phyloP scores from a whole-genome alignment of 768 basidiomycete species.

The Lentinula guzmanii region DNA sequence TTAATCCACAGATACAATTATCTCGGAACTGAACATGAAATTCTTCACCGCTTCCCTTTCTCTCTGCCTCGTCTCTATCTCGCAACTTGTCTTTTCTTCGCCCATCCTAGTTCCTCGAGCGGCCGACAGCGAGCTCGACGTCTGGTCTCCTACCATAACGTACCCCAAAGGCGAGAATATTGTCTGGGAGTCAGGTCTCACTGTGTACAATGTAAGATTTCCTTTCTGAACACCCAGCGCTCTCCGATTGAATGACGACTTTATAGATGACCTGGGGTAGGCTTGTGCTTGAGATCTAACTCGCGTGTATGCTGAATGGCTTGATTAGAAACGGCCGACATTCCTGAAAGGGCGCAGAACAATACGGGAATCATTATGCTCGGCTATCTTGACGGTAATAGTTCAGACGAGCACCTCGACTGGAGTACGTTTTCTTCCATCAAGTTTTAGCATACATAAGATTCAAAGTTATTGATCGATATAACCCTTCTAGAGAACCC shows the following conservation, averaged over 20 bases:
- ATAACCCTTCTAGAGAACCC: slow-evolving; percentile 28
- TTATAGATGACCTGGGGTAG: slow-evolving; percentile 35
- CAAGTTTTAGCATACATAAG: no score
- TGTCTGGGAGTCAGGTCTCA: background rate
- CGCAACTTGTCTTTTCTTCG: slow-evolving; percentile 8
- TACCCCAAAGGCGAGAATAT: background rate
- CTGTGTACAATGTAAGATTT: background rate
- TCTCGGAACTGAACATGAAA: slow-evolving; percentile 12
- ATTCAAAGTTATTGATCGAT: background rate
- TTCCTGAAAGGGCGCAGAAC: slow-evolving; percentile 30
- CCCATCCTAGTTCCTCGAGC: background rate
- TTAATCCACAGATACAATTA: background rate
- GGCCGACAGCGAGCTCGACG: background rate
- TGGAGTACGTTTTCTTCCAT: slow-evolving; percentile 27
- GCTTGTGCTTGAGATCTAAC: slow-evolving; percentile 10
- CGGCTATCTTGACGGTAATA: slow-evolving; percentile 23
- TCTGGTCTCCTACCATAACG: slow-evolving; percentile 1
- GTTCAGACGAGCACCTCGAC: slow-evolving; percentile 44
- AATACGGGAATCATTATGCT: slow-evolving; percentile 39
- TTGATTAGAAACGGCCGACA: slow-evolving; percentile 20
- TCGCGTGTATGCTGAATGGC: background rate
- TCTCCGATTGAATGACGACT: slow-evolving; percentile 31
- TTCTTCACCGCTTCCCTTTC: slow-evolving; percentile 25
- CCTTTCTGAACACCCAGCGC: slow-evolving; percentile 17
- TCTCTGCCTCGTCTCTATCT: slow-evolving; percentile 19